Evolutionary conservation across 371 early-diverging fungal genomes (phyloP).

Genomic region (Mucor lusitanicus): DNA sequence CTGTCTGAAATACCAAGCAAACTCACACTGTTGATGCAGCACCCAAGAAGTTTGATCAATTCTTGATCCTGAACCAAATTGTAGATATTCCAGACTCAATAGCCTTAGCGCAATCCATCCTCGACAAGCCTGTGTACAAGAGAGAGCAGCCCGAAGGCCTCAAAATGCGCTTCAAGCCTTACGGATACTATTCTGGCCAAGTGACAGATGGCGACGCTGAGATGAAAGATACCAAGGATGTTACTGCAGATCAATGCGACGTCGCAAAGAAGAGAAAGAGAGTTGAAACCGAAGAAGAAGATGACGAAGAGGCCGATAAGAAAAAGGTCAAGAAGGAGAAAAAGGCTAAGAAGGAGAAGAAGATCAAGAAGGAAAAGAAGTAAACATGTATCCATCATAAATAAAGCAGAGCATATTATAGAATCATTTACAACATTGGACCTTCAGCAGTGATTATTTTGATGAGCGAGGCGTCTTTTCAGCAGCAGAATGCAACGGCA

Average conservation of each 20-base stretch:
- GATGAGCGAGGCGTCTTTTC: no score
- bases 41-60: conserved; percentile 35
- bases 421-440: not conserved
- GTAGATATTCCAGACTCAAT: conserved; percentile 48
- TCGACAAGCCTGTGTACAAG: conserved; percentile 35
- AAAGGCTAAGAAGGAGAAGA: conserved; percentile 16
- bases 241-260: not conserved
- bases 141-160: conserved; percentile 51
- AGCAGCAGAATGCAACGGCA: no score
- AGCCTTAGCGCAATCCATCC: conserved; percentile 38
- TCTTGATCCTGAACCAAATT: conserved; percentile 43
- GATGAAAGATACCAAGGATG: not conserved
- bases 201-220: not conserved
- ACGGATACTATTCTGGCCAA: conserved; percentile 43
- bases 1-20: not conserved
- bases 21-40: conserved; percentile 17
- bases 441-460: no score
- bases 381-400: not conserved
- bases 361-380: conserved; percentile 9
- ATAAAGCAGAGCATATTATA: not conserved
- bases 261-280: conserved; percentile 19
- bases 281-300: conserved; percentile 7
- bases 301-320: conserved; percentile 13
- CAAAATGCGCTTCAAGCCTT: conserved; percentile 48
- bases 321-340: conserved; percentile 21